Evolutionary conservation across 129 eudicot genomes (phyloP).

Genomic region (Helianthus tuberosus): DNA sequence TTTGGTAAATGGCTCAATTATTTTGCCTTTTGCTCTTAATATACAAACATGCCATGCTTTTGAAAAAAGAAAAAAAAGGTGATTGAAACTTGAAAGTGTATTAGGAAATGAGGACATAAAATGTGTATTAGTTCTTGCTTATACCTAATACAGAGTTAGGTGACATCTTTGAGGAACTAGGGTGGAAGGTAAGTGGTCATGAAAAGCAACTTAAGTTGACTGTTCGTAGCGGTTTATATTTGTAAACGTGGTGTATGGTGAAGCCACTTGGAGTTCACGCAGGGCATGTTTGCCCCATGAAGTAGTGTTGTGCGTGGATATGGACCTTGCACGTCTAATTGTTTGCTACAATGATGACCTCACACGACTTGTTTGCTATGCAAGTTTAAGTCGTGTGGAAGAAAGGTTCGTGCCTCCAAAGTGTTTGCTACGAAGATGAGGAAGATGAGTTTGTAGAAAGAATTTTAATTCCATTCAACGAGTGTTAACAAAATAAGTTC

Average conservation of each 20-base stretch:
- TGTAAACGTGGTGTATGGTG: background rate
- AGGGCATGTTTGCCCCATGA: background rate
- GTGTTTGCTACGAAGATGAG: no score
- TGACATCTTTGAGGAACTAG: background rate
- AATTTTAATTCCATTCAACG: no score
- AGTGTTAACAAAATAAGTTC: no score
- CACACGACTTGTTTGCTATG: background rate
- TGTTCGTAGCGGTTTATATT: background rate
- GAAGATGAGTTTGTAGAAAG: no score
- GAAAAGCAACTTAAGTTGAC: background rate
- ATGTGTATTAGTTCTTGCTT: background rate
- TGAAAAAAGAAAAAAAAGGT: conserved; percentile 12
- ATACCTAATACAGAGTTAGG: background rate
- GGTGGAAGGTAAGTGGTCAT: background rate
- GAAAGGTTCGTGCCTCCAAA: no score
- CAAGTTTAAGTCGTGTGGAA: no score
- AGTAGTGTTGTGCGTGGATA: background rate
- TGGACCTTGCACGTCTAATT: background rate
- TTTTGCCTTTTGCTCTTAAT: conserved; percentile 13
- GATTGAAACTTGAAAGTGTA: background rate
- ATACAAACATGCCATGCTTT: conserved; percentile 17
- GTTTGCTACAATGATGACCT: background rate
- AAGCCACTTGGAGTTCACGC: background rate
- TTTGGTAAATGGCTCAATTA: conserved; percentile 17
- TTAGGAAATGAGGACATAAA: background rate